Percentiles rank a stretch among this genome's conserved stretches.
Conservation (phyloP, 1,284 basidiomycete genomes). For the Trichosporon coremiiforme region DNA sequence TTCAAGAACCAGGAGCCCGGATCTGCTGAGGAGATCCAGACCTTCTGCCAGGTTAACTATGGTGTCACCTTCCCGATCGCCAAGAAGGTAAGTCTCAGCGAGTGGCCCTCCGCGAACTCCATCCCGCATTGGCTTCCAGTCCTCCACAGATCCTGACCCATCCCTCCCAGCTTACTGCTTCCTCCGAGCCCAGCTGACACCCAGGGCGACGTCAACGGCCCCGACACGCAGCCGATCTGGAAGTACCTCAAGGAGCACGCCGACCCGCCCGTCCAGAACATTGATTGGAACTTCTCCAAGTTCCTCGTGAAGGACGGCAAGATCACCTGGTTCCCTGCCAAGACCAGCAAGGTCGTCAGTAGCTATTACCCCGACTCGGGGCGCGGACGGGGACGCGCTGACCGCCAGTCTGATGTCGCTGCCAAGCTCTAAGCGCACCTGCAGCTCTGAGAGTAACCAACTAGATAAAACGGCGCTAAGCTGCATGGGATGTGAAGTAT, state of each 20-base stretch:
- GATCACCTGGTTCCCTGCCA: slow-evolving; percentile 59
- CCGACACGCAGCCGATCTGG: slow-evolving; percentile 59
- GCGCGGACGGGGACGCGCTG: not conserved
- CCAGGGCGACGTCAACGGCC: slow-evolving; percentile 59
- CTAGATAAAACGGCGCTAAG: too few relatives aligned
- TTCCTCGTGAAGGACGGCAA: slow-evolving; percentile 60
- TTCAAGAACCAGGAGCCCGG: slow-evolving; percentile 69
- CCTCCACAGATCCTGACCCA: too few relatives aligned
- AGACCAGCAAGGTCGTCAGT: slow-evolving; percentile 57
- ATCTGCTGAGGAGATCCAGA: slow-evolving; percentile 67
- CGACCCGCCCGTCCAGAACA: slow-evolving; percentile 50
- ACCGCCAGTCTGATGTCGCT: slow-evolving; percentile 13
- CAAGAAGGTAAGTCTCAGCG: slow-evolving; percentile 61
- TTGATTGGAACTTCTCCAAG: slow-evolving; percentile 59
- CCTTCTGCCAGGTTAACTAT: slow-evolving; percentile 66
- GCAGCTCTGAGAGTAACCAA: too few relatives aligned
- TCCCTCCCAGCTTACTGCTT: too few relatives aligned
- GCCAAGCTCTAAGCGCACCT: not conserved
- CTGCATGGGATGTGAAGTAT: too few relatives aligned
- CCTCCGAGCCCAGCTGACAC: not conserved
- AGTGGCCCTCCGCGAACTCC: too few relatives aligned
- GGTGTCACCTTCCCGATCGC: slow-evolving; percentile 81
- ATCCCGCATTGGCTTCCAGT: too few relatives aligned
- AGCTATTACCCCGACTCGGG: not conserved
- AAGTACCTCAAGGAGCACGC: slow-evolving; percentile 57